Percentiles rank a stretch among this genome's conserved stretches.
Conservation (phyloP, 441 rosid genomes). For the Corymbia calophylla region DNA sequence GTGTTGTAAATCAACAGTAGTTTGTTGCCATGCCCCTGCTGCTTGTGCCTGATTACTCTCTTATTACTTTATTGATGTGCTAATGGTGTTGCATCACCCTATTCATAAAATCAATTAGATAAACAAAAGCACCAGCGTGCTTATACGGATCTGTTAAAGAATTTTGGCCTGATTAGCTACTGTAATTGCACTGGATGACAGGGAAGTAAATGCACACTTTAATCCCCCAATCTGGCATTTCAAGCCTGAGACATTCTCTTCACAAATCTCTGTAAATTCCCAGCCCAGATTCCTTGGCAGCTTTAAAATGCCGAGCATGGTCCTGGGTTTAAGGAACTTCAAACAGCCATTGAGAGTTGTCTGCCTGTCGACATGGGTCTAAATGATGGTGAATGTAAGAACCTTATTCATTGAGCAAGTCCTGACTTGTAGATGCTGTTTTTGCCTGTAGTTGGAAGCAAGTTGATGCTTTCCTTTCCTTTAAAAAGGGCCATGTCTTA, state of each 20-base stretch:
- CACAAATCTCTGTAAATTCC: background rate
- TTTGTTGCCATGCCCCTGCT: background rate
- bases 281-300: no score
- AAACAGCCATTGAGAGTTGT: slow-evolving; percentile 19
- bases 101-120: background rate
- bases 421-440: background rate
- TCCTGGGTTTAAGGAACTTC: no score
- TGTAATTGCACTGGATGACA: slow-evolving; percentile 45
- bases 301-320: no score
- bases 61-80: background rate
- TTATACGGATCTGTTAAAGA: background rate
- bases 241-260: slow-evolving; percentile 27
- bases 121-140: background rate
- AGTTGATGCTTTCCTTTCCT: background rate
- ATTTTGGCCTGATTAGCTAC: slow-evolving; percentile 18
- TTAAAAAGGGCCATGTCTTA: background rate
- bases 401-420: background rate
- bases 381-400: background rate
- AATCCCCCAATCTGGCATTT: slow-evolving; percentile 27
- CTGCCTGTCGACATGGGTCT: slow-evolving; percentile 38
- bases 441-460: background rate
- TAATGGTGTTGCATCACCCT: background rate
- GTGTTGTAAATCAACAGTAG: background rate
- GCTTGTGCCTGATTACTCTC: background rate
- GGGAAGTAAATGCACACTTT: slow-evolving; percentile 63